Evolutionary conservation across 2,329 filamentous ascomycete species (phyloP), one percentile per base, ranked within the genome.

Genomic region (Alternaria sp.): DNA sequence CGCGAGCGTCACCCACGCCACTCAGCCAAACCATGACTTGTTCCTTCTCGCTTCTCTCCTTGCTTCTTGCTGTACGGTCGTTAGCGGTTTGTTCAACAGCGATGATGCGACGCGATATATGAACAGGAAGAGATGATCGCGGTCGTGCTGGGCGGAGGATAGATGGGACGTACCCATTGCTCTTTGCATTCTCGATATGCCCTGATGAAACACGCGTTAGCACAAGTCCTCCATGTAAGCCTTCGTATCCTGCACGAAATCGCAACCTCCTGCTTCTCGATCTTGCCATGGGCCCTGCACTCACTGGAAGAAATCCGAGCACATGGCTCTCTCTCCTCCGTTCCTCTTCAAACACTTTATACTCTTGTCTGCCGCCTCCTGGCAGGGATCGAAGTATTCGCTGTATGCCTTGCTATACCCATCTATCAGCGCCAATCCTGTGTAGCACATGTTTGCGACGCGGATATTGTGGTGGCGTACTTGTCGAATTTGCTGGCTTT

Each of bases 121-220:
- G 33, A 29, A 6, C 13, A 36, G 36, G 44, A 34, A 10, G 17
- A 9, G 23, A n/a, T 29, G 14, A 31, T 24, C 8, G 28, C n/a
- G 41, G 28, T 41, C 29, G 31, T 28, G 23, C 8, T 58, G 34
- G 23, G n/a, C 52, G 9, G 33, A 24, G 24, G 37, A 17, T 23
- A 34, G 45, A 17, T 8, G 13, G 4, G 46, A 80, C 86, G 71
- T 84, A 97, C 93, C 93, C 93, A 97, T 81, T 89, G 85, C 80
- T 96, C 93, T 78, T 97, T 97, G 80, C 94, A 98, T 63, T 96
- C 92, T 58, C 93, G 87, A 78, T 97, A 98, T 50, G 93, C 93
- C 79, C 93, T 96, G 26, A 54, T 39, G n/a, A 29, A 28, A 50
- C 23, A 3, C 29, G 2, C n/a, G 34, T 61, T 40, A 60, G 51